A percentile compares a stretch with the other conserved stretches of the same genome.
phyloP scores from a whole-genome alignment of 768 basidiomycete genomes.

The Lyophyllum atratum region DNA sequence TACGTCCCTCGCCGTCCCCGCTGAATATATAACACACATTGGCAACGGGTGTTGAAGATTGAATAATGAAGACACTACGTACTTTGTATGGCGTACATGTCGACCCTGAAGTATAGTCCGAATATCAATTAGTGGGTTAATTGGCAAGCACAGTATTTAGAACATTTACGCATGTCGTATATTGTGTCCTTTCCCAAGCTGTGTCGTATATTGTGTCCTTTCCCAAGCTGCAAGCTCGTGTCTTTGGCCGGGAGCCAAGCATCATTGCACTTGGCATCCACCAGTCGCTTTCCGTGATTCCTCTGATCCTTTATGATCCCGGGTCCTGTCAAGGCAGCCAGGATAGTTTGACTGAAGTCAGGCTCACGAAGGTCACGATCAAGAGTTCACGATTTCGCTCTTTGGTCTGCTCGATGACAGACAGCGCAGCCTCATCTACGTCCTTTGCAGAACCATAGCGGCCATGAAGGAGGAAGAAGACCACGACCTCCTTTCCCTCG shows the following conservation, averaged over 20 bases:
- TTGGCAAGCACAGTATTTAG: neutral
- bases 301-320: slow-evolving; percentile 41
- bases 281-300: slow-evolving; percentile 43
- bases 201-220: slow-evolving; percentile 36
- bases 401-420: slow-evolving; percentile 21
- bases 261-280: slow-evolving; percentile 34
- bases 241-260: slow-evolving; percentile 31
- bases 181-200: slow-evolving; percentile 31
- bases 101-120: slow-evolving; percentile 28
- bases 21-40: slow-evolving; percentile 20
- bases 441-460: slow-evolving; percentile 31
- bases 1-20: slow-evolving; percentile 73
- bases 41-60: neutral
- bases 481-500: slow-evolving; percentile 25
- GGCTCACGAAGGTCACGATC: slow-evolving; percentile 40
- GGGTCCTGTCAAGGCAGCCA: neutral
- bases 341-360: neutral
- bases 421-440: slow-evolving; percentile 27
- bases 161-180: slow-evolving; percentile 43
- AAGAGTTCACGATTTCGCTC: slow-evolving; percentile 26
- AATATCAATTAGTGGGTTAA: neutral
- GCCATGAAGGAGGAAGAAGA: slow-evolving; percentile 47
- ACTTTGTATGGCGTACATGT: slow-evolving; percentile 53
- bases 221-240: too few relatives aligned
- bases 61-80: slow-evolving; percentile 1